A percentile compares a stretch with the other conserved stretches of the same genome.
Conservation (phyloP, 345 rosid genomes). For the Viola odorata region DNA sequence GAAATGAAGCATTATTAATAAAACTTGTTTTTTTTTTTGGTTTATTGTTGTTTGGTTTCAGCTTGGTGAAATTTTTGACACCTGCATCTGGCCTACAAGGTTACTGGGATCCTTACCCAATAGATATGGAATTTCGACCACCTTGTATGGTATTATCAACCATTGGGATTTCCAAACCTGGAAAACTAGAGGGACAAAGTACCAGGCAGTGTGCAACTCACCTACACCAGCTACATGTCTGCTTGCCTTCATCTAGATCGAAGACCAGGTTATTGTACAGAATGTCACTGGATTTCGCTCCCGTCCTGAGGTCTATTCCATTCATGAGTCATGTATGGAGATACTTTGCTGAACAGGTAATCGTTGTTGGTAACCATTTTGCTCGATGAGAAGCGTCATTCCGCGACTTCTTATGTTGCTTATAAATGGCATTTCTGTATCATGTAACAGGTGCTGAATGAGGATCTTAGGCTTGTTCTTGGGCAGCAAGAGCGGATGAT, state of each 20-base stretch:
- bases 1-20: no score
- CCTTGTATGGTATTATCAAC: constrained; percentile 95
- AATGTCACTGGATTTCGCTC: constrained; percentile 96
- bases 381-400: background rate
- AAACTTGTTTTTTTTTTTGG: no score
- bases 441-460: constrained; percentile 69
- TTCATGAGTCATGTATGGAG: constrained; percentile 85
- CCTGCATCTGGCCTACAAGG: constrained; percentile 92
- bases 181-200: constrained; percentile 76
- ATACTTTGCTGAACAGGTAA: constrained; percentile 92
- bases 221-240: constrained; percentile 95
- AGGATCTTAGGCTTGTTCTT: constrained; percentile 76
- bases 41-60: constrained; percentile 21
- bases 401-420: background rate
- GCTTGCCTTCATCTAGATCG: constrained; percentile 80
- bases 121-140: constrained; percentile 95
- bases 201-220: constrained; percentile 73
- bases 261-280: constrained; percentile 83
- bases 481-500: constrained; percentile 97
- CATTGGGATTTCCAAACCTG: constrained; percentile 94
- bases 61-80: constrained; percentile 84
- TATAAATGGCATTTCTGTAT: background rate
- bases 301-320: constrained; percentile 71
- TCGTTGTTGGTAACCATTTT: background rate
- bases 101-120: constrained; percentile 98